These are phyloP conservation scores for Tuber indicum DNA, from an alignment of 495 filamentous ascomycete species.

Conservation along the genomic window DNA sequence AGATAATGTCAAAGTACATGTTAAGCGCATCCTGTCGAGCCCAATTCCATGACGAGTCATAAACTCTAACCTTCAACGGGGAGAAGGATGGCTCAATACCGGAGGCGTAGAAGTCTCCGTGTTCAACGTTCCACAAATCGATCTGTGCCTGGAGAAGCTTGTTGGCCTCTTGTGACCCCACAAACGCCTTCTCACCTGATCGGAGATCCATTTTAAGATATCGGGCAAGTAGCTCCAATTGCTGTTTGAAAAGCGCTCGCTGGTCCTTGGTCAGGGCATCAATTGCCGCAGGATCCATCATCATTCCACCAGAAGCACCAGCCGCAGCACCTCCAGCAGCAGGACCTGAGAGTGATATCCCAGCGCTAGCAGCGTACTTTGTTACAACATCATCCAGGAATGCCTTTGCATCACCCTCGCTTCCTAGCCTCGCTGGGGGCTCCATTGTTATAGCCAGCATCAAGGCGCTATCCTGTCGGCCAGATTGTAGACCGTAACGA, in stretches of 20 bases:
- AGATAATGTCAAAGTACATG: constrained; percentile 99
- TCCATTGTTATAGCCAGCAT: constrained; percentile 88
- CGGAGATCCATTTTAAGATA: constrained; percentile 96
- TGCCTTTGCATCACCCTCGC: constrained; percentile 82
- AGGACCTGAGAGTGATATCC: constrained; percentile 72
- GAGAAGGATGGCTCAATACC: constrained; percentile 95
- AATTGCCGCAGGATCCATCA: constrained; percentile 97
- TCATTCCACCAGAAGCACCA: constrained; percentile 71
- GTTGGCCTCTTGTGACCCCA: constrained; percentile 73
- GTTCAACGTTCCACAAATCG: constrained; percentile 90
- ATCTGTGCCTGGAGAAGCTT: constrained; percentile 83
- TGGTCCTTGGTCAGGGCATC: constrained; percentile 97
- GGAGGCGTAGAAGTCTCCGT: constrained; percentile 89
- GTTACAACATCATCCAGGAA: constrained; percentile 80
- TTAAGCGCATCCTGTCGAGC: constrained; percentile 90
- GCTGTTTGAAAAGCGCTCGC: constrained; percentile 88
- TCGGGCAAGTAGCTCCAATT: constrained; percentile 86
- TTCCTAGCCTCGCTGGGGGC: constrained; percentile 76
- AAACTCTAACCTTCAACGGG: constrained; percentile 84
- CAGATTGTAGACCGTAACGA: constrained; percentile 79
- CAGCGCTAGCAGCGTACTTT: constrained; percentile 80
- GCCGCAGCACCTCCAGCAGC: constrained; percentile 68
- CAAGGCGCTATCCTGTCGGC: constrained; percentile 86
- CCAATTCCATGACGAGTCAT: constrained; percentile 99
- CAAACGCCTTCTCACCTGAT: constrained; percentile 86